Percentiles rank a stretch among this genome's conserved stretches.
These are phyloP conservation scores for Acer negundo DNA, from an alignment of 345 rosid species.

Conservation along the genomic window DNA sequence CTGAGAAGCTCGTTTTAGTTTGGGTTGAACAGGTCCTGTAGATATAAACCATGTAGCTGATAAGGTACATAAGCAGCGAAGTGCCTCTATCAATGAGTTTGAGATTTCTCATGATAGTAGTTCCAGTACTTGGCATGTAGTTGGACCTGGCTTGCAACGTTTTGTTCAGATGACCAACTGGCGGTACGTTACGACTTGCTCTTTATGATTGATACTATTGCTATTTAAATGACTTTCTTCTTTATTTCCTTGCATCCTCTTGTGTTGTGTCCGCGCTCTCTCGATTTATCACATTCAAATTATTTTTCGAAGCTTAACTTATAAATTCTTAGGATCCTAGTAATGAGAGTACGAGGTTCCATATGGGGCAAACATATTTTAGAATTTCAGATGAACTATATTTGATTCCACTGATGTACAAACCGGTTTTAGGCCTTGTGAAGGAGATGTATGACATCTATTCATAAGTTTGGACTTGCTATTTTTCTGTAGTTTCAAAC, in stretches of 20 bases:
- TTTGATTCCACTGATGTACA: neutral
- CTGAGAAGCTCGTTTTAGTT: slow-evolving; percentile 20
- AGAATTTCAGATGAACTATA: neutral
- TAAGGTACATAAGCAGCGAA: slow-evolving; percentile 60
- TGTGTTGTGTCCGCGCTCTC: neutral
- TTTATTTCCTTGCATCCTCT: neutral
- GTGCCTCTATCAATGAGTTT: slow-evolving; percentile 75
- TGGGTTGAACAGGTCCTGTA: slow-evolving; percentile 38
- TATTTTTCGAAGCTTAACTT: neutral
- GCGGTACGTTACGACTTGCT: slow-evolving; percentile 46
- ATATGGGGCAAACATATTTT: no score
- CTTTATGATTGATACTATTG: neutral
- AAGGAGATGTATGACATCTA: neutral
- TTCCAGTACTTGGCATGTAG: slow-evolving; percentile 70
- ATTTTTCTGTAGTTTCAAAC: neutral
- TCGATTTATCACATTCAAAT: neutral
- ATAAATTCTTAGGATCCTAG: neutral
- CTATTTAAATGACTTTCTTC: neutral
- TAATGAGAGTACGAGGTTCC: neutral
- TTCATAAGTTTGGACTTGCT: neutral
- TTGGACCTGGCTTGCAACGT: slow-evolving; percentile 83
- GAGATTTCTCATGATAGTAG: slow-evolving; percentile 61
- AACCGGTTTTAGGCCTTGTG: neutral
- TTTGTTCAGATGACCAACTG: slow-evolving; percentile 99
- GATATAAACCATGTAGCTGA: slow-evolving; percentile 84